Conservation (phyloP, 805 yeast genomes). For the Kodamaea neixiangensis region DNA sequence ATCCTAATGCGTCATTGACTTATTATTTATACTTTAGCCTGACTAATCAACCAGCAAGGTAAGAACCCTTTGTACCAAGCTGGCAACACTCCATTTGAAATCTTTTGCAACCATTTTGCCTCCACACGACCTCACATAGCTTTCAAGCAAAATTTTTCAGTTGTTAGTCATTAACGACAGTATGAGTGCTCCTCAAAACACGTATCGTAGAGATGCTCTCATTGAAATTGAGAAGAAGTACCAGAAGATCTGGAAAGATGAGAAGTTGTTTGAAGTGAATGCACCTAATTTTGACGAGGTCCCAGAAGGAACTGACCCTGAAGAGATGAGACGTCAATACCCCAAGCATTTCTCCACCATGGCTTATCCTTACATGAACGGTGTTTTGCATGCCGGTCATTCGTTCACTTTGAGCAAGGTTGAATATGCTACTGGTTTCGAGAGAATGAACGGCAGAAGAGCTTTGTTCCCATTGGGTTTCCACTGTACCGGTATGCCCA, state of each 20-base stretch:
- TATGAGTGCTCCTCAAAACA: conserved; percentile 55
- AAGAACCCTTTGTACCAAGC: too few species aligned
- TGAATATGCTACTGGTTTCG: conserved; percentile 90
- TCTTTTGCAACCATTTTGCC: conserved; percentile 1
- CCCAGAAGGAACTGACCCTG: conserved; percentile 44
- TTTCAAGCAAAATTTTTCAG: conserved; percentile 6
- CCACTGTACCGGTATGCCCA: conserved; percentile 99
- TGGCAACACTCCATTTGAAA: neutral
- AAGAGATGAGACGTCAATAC: conserved; percentile 70
- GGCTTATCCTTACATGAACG: conserved; percentile 99
- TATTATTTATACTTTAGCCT: too few species aligned
- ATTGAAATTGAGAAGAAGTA: conserved; percentile 86
- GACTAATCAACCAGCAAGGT: too few species aligned
- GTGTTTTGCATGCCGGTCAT: conserved; percentile 97
- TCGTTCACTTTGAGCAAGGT: conserved; percentile 92
- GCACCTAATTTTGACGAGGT: conserved; percentile 78
- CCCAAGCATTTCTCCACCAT: conserved; percentile 91
- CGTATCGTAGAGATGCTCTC: conserved; percentile 93
- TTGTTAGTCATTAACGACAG: conserved; percentile 7
- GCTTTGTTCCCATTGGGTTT: conserved; percentile 95
- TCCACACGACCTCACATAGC: conserved; percentile 4
- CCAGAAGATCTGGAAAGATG: conserved; percentile 85
- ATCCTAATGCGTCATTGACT: too few species aligned
- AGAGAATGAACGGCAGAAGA: conserved; percentile 90
- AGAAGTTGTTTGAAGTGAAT: conserved; percentile 80